Evolutionary conservation across 179 eudicot genomes (phyloP).

Genomic region (Camellia oleifera): DNA sequence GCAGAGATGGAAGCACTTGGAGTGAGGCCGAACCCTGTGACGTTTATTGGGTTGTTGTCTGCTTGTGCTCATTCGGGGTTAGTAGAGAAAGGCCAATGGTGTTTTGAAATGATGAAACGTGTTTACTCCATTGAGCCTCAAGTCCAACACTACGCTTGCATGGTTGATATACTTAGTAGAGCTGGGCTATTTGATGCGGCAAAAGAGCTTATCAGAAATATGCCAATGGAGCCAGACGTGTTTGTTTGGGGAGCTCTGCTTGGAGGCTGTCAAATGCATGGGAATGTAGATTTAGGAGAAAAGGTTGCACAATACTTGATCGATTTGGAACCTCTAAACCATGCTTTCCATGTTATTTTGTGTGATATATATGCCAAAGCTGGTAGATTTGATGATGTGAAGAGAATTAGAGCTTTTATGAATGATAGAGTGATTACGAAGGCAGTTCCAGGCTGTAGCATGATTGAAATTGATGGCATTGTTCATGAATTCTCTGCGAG

Average conservation of each 20-base stretch:
- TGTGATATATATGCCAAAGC: slow-evolving; percentile 47
- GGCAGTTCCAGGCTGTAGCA: slow-evolving; percentile 42
- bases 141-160: slow-evolving; percentile 23
- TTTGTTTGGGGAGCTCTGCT: slow-evolving; percentile 35
- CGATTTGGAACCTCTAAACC: slow-evolving; percentile 40
- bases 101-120: slow-evolving; percentile 17
- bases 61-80: slow-evolving; percentile 26
- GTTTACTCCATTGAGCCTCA: slow-evolving; percentile 22
- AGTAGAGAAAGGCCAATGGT: slow-evolving; percentile 13
- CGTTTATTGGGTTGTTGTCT: slow-evolving; percentile 17
- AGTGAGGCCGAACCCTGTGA: slow-evolving; percentile 21
- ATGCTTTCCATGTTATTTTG: slow-evolving; percentile 43
- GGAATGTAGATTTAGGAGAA: slow-evolving; percentile 45
- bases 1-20: slow-evolving; percentile 18
- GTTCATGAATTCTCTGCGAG: slow-evolving; percentile 46
- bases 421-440: slow-evolving; percentile 39
- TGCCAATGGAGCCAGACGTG: slow-evolving; percentile 29
- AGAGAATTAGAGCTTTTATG: slow-evolving; percentile 43
- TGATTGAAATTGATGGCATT: slow-evolving; percentile 47
- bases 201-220: slow-evolving; percentile 3
- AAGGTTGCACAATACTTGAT: slow-evolving; percentile 37
- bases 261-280: slow-evolving; percentile 32
- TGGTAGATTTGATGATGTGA: slow-evolving; percentile 41
- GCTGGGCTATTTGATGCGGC: slow-evolving; percentile 20
- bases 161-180: slow-evolving; percentile 23